These are phyloP conservation scores for Rhodotorula paludigena DNA, from an alignment of 768 basidiomycete genomes.

Conservation along the genomic window DNA sequence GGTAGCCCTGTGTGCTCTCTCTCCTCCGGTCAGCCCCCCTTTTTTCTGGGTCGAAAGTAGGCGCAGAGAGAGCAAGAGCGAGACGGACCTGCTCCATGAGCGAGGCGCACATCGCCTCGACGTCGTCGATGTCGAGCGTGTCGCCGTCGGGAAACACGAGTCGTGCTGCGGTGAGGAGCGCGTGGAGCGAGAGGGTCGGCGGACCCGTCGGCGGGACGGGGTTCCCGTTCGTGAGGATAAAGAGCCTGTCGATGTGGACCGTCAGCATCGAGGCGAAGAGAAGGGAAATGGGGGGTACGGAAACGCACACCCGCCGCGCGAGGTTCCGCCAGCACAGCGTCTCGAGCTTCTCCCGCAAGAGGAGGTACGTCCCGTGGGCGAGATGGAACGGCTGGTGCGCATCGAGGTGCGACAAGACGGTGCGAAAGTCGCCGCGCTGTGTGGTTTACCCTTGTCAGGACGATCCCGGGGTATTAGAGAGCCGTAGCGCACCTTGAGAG, in stretches of 20 bases:
- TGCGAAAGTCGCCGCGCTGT: slow-evolving; percentile 37
- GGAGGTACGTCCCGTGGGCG: slow-evolving; percentile 36
- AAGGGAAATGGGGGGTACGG: background rate
- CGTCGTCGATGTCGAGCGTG: slow-evolving; percentile 40
- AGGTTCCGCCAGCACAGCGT: slow-evolving; percentile 43
- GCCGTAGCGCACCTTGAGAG: slow-evolving; percentile 25
- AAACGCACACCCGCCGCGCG: slow-evolving; percentile 46
- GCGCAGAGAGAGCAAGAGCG: background rate
- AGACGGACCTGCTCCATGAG: slow-evolving; percentile 42
- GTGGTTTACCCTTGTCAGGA: too few species aligned
- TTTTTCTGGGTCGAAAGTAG: background rate
- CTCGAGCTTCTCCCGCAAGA: slow-evolving; percentile 43
- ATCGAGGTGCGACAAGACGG: slow-evolving; percentile 16
- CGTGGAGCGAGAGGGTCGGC: slow-evolving; percentile 31
- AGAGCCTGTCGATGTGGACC: background rate
- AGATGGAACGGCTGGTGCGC: slow-evolving; percentile 27
- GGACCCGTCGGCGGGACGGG: slow-evolving; percentile 27
- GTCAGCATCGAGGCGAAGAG: background rate
- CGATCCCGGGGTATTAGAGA: background rate
- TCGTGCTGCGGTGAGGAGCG: slow-evolving; percentile 30
- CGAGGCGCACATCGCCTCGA: slow-evolving; percentile 39
- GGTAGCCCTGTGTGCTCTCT: slow-evolving; percentile 32
- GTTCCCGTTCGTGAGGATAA: slow-evolving; percentile 11
- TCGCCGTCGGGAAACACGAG: slow-evolving; percentile 16
- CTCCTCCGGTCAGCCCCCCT: background rate